These are phyloP conservation scores for Acacia concinna DNA, from an alignment of 331 rosid species.

Conservation along the genomic window DNA sequence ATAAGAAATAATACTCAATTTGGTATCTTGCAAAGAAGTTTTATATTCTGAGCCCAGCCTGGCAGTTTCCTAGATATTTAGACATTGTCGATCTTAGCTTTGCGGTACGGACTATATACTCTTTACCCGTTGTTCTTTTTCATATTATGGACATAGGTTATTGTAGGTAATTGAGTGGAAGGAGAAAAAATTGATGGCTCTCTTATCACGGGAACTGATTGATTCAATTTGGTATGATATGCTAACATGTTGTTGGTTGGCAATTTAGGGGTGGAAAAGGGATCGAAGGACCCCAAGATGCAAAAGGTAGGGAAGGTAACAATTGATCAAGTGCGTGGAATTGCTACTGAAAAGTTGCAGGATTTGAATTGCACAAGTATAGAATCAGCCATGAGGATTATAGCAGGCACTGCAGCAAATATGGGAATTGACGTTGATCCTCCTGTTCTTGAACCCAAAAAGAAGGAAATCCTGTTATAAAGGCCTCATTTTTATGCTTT, in stretches of 20 bases:
- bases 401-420: conserved; percentile 98
- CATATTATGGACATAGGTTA: neutral
- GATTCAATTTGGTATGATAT: neutral
- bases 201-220: neutral
- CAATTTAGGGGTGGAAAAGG: conserved; percentile 82
- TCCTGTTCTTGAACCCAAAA: conserved; percentile 77
- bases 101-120: neutral
- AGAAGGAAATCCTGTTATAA: conserved; percentile 53
- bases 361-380: conserved; percentile 83
- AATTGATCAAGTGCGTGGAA: conserved; percentile 76
- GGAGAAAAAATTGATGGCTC: neutral
- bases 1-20: neutral
- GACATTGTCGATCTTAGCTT: neutral
- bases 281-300: conserved; percentile 77
- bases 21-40: neutral
- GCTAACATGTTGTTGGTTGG: conserved; percentile 17
- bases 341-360: conserved; percentile 87
- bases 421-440: conserved; percentile 98
- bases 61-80: neutral
- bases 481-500: neutral
- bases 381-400: conserved; percentile 95
- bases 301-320: conserved; percentile 87
- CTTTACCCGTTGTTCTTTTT: neutral
- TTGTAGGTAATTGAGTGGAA: neutral
- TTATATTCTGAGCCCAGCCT: neutral